Percentiles rank a stretch among this genome's conserved stretches.
Conservation (phyloP, 2,329 filamentous ascomycete species). For the Ceratocystis diversiconidia region DNA sequence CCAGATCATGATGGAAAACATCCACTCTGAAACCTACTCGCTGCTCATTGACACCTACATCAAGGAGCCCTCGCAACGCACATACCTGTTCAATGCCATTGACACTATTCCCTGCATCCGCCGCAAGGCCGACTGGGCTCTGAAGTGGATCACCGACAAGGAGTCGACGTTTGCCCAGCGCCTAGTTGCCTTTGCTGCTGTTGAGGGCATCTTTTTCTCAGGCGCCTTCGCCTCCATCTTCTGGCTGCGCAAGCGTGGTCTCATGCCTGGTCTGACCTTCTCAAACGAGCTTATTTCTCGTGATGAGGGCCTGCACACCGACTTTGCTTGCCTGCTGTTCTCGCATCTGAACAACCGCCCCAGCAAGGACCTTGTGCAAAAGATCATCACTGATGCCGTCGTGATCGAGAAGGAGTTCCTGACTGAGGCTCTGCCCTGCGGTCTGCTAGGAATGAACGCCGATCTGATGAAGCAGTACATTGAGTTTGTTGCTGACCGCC, state of each 20-base stretch:
- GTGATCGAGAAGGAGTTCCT: constrained; percentile 94
- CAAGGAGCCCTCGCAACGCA: constrained; percentile 88
- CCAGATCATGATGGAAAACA: constrained; percentile 99
- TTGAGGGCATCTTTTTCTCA: constrained; percentile 99
- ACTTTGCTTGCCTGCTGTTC: constrained; percentile 95
- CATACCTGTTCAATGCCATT: constrained; percentile 94
- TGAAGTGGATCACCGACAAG: constrained; percentile 86
- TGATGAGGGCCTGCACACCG: constrained; percentile 97
- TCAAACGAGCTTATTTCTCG: constrained; percentile 99
- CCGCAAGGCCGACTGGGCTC: constrained; percentile 97
- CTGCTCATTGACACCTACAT: constrained; percentile 98
- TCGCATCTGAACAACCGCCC: constrained; percentile 93
- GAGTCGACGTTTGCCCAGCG: constrained; percentile 91
- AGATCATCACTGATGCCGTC: constrained; percentile 90
- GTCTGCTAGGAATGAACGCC: constrained; percentile 92
- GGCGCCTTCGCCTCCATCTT: constrained; percentile 98
- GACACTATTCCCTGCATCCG: constrained; percentile 97
- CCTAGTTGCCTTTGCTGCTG: constrained; percentile 89
- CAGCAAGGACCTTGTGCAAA: constrained; percentile 61
- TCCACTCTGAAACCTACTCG: constrained; percentile 98
- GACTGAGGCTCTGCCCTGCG: constrained; percentile 84
- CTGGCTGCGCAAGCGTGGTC: constrained; percentile 99
- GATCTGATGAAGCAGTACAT: constrained; percentile 99
- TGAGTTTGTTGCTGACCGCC: constrained; percentile 94
- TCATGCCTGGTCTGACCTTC: constrained; percentile 97